A percentile compares a stretch with the other conserved stretches of the same genome.
Evolutionary conservation across 257 asterid genomes (phyloP).

Genomic region (Penstemon barbatus): DNA sequence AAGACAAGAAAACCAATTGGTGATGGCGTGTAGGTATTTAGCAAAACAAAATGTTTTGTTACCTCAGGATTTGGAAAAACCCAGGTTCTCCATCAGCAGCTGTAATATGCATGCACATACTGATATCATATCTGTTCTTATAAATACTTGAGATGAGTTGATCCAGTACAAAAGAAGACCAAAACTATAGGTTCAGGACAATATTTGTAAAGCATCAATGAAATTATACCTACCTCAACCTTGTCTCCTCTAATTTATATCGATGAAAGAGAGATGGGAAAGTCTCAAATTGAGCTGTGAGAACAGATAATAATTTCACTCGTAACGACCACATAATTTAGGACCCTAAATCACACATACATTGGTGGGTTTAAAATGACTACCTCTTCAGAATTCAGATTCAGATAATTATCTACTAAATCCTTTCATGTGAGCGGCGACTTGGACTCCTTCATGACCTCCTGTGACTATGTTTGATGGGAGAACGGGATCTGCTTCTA

Average conservation of each 20-base stretch:
- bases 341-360: constrained; percentile 62
- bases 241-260: constrained; percentile 64
- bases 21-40: constrained; percentile 20
- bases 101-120: constrained; percentile 23
- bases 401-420: constrained; percentile 48
- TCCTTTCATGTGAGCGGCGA: constrained; percentile 54
- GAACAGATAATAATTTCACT: constrained; percentile 77
- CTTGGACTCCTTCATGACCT: constrained; percentile 76
- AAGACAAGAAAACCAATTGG: constrained; percentile 25
- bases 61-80: constrained; percentile 28
- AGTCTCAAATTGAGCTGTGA: constrained; percentile 87
- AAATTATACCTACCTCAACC: constrained; percentile 76
- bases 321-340: constrained; percentile 50
- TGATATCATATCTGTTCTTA: constrained; percentile 23
- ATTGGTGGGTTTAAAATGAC: constrained; percentile 53
- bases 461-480: constrained; percentile 57
- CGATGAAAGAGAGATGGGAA: constrained; percentile 70
- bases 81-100: constrained; percentile 31
- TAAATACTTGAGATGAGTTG: constrained; percentile 20
- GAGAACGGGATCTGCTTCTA: constrained; percentile 88
- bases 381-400: constrained; percentile 83
- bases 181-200: constrained; percentile 22
- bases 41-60: constrained; percentile 26
- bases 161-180: constrained; percentile 8
- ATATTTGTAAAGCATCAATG: constrained; percentile 31